Percentiles rank a stretch among this genome's conserved stretches.
These are phyloP conservation scores for Diaporthe ampelina DNA, from an alignment of 2,329 filamentous ascomycete species.

Conservation along the genomic window DNA sequence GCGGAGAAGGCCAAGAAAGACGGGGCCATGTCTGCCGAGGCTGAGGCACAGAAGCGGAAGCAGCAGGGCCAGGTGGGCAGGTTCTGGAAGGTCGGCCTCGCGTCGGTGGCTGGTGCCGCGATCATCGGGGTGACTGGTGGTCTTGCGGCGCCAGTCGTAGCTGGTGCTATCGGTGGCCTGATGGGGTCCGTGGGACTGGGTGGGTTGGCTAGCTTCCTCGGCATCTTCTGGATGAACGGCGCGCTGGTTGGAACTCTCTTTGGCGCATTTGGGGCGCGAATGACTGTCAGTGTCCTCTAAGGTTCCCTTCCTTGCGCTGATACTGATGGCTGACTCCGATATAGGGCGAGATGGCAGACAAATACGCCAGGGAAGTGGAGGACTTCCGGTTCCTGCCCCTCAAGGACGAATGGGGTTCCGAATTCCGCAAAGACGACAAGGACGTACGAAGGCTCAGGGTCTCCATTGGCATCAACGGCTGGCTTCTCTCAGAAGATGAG, in stretches of 20 bases:
- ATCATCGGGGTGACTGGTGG: conserved; percentile 94
- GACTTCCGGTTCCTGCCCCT: conserved; percentile 86
- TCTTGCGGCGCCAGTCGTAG: conserved; percentile 88
- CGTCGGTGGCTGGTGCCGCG: conserved; percentile 88
- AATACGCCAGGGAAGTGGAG: conserved; percentile 88
- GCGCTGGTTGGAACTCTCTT: conserved; percentile 90
- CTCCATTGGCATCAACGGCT: conserved; percentile 89
- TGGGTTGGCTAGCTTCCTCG: conserved; percentile 87
- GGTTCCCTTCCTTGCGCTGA: neutral
- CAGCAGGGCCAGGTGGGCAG: conserved; percentile 79
- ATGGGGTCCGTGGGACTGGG: conserved; percentile 90
- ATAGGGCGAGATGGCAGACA: conserved; percentile 85
- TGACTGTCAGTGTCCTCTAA: conserved; percentile 60
- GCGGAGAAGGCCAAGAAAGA: conserved; percentile 68
- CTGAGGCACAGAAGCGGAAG: conserved; percentile 79
- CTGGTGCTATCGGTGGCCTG: conserved; percentile 85
- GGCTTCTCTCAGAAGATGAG: conserved; percentile 82
- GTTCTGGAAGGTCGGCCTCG: conserved; percentile 92
- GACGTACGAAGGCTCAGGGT: conserved; percentile 74
- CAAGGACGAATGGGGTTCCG: conserved; percentile 58
- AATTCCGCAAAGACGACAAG: conserved; percentile 49
- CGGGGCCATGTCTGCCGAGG: conserved; percentile 75
- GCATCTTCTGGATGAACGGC: conserved; percentile 87
- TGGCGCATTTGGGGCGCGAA: conserved; percentile 87
- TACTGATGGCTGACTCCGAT: neutral